These are phyloP conservation scores for Raddia guianensis DNA, from an alignment of 176 grass and related monocot genomes.

Conservation along the genomic window DNA sequence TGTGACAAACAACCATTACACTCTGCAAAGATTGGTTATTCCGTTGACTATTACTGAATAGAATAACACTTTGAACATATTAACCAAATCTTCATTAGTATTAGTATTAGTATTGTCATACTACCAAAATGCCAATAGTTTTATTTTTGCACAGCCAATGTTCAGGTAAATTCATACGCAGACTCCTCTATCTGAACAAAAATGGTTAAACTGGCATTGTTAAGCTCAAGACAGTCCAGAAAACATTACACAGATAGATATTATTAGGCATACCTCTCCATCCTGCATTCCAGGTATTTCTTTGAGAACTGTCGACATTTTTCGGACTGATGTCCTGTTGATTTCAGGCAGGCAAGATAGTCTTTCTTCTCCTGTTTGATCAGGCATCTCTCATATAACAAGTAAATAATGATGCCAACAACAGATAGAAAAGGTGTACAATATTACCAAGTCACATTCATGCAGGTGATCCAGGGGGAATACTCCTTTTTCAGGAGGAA, in stretches of 20 bases:
- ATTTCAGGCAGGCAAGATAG: slow-evolving; percentile 84
- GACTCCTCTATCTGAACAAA: background rate
- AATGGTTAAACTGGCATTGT: background rate
- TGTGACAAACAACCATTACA: background rate
- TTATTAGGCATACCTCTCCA: slow-evolving; percentile 59
- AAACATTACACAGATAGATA: background rate
- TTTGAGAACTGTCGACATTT: slow-evolving; percentile 70
- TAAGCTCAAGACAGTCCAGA: background rate
- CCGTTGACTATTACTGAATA: background rate
- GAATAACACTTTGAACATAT: background rate
- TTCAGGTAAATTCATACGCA: background rate
- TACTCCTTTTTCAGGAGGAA: slow-evolving; percentile 92
- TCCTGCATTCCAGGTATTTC: slow-evolving; percentile 75
- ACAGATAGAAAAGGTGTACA: background rate
- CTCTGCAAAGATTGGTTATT: background rate
- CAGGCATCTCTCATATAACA: slow-evolving; percentile 17
- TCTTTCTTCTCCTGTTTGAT: slow-evolving; percentile 81
- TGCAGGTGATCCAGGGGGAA: slow-evolving; percentile 91
- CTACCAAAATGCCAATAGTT: background rate
- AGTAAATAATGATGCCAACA: background rate
- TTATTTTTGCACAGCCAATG: background rate
- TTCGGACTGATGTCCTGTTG: slow-evolving; percentile 69
- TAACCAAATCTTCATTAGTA: background rate
- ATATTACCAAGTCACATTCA: slow-evolving; percentile 77
- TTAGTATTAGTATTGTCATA: background rate